Conservation (phyloP, 2,329 filamentous ascomycete species). For the Fusarium albidum region DNA sequence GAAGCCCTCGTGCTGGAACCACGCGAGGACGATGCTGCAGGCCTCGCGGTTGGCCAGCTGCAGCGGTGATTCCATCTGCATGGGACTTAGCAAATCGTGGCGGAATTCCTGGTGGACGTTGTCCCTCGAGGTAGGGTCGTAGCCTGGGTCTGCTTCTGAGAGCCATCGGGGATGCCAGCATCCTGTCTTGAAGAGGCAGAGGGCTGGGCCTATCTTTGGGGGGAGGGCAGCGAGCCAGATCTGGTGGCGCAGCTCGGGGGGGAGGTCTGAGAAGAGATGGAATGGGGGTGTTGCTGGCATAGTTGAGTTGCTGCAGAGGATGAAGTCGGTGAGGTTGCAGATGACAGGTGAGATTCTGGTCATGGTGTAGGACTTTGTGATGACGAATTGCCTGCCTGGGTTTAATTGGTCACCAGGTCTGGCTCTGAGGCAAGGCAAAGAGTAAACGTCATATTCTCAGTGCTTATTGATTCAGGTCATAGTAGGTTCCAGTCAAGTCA, state of each 20-base stretch:
- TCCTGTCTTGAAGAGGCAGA: slow-evolving; percentile 3
- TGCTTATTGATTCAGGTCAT: too few relatives aligned
- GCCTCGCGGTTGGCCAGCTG: slow-evolving; percentile 15
- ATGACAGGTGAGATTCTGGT: too few relatives aligned
- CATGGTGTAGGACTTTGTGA: too few relatives aligned
- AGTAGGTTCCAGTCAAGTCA: too few relatives aligned
- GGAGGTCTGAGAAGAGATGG: slow-evolving; percentile 3
- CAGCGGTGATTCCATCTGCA: background rate
- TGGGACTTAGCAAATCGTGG: background rate
- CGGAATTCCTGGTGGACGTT: slow-evolving; percentile 11
- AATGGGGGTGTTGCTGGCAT: background rate
- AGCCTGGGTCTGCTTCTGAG: background rate
- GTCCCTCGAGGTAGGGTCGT: background rate
- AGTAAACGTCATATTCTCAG: too few relatives aligned
- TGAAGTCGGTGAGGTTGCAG: too few relatives aligned
- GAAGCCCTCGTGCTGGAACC: background rate
- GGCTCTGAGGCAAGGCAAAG: too few relatives aligned
- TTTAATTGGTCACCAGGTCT: too few relatives aligned
- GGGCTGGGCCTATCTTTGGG: background rate
- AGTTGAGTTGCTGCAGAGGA: too few relatives aligned
- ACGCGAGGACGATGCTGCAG: background rate
- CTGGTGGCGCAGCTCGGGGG: slow-evolving; percentile 17
- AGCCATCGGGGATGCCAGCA: slow-evolving; percentile 8
- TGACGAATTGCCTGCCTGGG: too few relatives aligned
- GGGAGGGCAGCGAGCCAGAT: slow-evolving; percentile 18